phyloP scores from a whole-genome alignment of 768 basidiomycete genomes.

The Hygrophorus russula region DNA sequence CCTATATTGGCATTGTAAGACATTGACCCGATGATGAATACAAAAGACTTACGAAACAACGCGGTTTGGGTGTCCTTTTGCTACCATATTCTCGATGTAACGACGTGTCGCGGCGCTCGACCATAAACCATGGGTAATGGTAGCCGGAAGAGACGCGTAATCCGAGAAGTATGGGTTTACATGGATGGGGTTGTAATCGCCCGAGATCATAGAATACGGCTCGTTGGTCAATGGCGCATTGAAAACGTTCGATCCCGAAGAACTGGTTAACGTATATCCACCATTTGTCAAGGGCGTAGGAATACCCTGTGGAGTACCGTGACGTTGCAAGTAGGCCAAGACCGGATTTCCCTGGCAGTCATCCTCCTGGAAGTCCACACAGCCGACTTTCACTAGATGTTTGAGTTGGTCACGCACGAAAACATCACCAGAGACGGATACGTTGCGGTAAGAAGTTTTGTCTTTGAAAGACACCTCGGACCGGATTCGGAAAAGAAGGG shows the following conservation, averaged over 20 bases:
- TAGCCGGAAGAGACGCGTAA: conserved; percentile 85
- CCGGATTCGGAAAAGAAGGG: conserved; percentile 81
- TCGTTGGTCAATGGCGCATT: conserved; percentile 85
- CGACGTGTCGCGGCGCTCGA: conserved; percentile 89
- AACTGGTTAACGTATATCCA: conserved; percentile 72
- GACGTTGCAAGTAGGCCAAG: conserved; percentile 83
- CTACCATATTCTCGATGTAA: conserved; percentile 88
- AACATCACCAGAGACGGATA: conserved; percentile 75
- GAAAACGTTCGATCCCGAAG: conserved; percentile 54
- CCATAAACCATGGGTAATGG: conserved; percentile 98
- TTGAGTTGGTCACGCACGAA: conserved; percentile 86
- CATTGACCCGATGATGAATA: conserved; percentile 2
- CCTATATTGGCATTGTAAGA: conserved; percentile 23
- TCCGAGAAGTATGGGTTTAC: conserved; percentile 97
- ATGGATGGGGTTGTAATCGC: conserved; percentile 99
- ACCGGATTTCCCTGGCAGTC: conserved; percentile 91
- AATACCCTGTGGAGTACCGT: conserved; percentile 72
- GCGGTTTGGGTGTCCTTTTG: conserved; percentile 85
- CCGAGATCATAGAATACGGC: conserved; percentile 90
- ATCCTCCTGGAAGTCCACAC: conserved; percentile 77
- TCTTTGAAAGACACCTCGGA: conserved; percentile 88
- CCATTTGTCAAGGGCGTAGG: conserved; percentile 70
- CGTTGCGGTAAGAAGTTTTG: conserved; percentile 71
- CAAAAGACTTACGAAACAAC: conserved; percentile 61
- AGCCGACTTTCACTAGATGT: conserved; percentile 79